A percentile compares a stretch with the other conserved stretches of the same genome.
These are phyloP conservation scores for Cydonia oblonga DNA, from an alignment of 331 rosid species.

Conservation along the genomic window DNA sequence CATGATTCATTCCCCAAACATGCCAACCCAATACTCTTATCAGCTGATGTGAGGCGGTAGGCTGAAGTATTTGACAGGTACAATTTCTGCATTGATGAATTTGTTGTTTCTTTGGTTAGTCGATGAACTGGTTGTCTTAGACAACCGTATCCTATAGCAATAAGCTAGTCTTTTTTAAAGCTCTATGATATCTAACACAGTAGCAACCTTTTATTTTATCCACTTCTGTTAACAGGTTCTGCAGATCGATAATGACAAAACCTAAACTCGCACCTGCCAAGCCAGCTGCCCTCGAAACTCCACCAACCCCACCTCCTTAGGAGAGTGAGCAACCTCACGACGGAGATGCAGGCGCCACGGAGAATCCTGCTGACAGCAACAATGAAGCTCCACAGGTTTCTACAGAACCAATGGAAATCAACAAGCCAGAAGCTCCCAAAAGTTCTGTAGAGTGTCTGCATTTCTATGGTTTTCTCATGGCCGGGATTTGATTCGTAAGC, in stretches of 20 bases:
- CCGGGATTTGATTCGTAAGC: constrained; percentile 12
- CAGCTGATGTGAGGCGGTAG: constrained; percentile 69
- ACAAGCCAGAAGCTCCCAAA: constrained; percentile 39
- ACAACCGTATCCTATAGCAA: not conserved
- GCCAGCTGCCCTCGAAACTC: constrained; percentile 51
- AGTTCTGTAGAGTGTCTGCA: constrained; percentile 12
- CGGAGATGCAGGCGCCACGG: constrained; percentile 9
- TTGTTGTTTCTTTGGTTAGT: not conserved
- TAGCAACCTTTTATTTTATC: not conserved
- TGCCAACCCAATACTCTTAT: constrained; percentile 57
- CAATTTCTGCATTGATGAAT: not conserved
- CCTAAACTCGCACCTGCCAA: constrained; percentile 62
- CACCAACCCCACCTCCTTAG: constrained; percentile 51
- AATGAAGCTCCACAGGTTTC: constrained; percentile 39
- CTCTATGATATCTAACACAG: not conserved
- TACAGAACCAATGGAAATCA: constrained; percentile 74
- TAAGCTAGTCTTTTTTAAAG: too few species aligned
- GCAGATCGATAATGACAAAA: constrained; percentile 81
- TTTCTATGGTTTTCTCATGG: constrained; percentile 11
- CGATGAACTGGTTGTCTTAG: not conserved
- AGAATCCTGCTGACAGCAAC: constrained; percentile 19
- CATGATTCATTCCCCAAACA: constrained; percentile 69
- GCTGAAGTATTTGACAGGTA: constrained; percentile 82
- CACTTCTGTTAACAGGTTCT: constrained; percentile 29
- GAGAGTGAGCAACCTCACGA: constrained; percentile 43